A percentile compares a stretch with the other conserved stretches of the same genome.
Conservation (phyloP, 305 asterid genomes). For the Rubia tinctorum region DNA sequence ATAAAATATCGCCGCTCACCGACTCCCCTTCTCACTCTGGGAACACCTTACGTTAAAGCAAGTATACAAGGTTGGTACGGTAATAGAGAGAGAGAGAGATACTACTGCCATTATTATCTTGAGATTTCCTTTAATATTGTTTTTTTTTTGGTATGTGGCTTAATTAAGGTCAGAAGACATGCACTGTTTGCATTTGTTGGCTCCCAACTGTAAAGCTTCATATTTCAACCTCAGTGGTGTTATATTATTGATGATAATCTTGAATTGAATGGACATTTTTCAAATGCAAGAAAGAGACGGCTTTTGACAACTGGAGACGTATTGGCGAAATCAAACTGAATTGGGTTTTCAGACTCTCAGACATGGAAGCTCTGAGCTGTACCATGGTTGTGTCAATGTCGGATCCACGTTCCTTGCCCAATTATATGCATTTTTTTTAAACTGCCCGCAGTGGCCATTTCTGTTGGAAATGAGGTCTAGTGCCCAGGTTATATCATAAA, state of each 20-base stretch:
- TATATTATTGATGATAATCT: background rate
- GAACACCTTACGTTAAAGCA: background rate
- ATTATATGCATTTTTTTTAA: background rate
- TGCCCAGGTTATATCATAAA: background rate
- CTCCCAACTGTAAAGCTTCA: constrained; percentile 5
- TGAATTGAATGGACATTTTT: background rate
- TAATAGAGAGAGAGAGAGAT: too few relatives aligned
- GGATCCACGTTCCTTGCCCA: background rate
- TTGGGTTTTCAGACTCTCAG: background rate
- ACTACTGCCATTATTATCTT: background rate
- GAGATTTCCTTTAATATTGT: background rate
- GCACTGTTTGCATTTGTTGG: background rate
- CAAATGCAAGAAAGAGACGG: background rate
- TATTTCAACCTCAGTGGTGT: background rate
- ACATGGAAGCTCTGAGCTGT: constrained; percentile 6
- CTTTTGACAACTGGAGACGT: background rate
- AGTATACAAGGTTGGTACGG: background rate
- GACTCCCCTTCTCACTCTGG: background rate
- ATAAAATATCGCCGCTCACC: constrained; percentile 3
- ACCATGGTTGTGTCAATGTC: constrained; percentile 1
- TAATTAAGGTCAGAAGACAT: constrained; percentile 1
- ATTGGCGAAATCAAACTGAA: background rate
- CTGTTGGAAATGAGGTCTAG: background rate
- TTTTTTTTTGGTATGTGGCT: background rate
- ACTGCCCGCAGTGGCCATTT: background rate